Evolutionary conservation across 768 basidiomycete genomes (phyloP).

Genomic region (Fibroporia radiculosa): DNA sequence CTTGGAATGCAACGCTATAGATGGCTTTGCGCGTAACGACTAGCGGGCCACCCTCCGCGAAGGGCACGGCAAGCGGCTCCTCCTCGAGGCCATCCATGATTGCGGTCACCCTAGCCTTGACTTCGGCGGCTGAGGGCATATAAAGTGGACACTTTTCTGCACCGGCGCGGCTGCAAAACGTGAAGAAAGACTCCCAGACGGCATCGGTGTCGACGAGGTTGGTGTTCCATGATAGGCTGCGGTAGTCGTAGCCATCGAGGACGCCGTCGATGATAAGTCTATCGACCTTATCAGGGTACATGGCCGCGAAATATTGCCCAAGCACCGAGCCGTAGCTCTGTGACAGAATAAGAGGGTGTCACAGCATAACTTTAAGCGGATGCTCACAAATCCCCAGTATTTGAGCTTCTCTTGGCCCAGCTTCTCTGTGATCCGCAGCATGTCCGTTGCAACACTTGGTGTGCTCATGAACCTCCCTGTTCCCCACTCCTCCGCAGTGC

Average conservation of each 20-base stretch:
- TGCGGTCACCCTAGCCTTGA: conserved; percentile 12
- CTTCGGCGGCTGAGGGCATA: conserved; percentile 13
- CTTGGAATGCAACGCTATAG: conserved; percentile 5
- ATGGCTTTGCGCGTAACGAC: conserved; percentile 10
- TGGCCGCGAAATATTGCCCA: conserved; percentile 22
- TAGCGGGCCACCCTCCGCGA: conserved; percentile 8
- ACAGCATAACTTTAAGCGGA: not conserved
- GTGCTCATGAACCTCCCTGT: conserved; percentile 20
- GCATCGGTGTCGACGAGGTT: conserved; percentile 20
- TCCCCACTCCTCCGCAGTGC: conserved; percentile 11
- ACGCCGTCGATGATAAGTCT: conserved; percentile 26
- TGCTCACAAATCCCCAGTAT: conserved; percentile 23
- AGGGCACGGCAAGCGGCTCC: conserved; percentile 7
- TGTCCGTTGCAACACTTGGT: conserved; percentile 22
- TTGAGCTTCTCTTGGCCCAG: conserved; percentile 23
- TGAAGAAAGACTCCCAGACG: conserved; percentile 11
- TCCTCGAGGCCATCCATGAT: conserved; percentile 5
- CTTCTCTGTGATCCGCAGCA: conserved; percentile 22
- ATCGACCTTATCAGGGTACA: conserved; percentile 26
- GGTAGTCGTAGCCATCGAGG: conserved; percentile 19
- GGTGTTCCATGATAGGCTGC: conserved; percentile 12
- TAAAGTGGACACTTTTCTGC: conserved; percentile 18
- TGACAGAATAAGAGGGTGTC: not conserved
- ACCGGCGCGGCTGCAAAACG: conserved; percentile 18
- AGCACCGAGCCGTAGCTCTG: conserved; percentile 14